phyloP scores from a whole-genome alignment of 441 rosid species.

The Jatropha multifida region DNA sequence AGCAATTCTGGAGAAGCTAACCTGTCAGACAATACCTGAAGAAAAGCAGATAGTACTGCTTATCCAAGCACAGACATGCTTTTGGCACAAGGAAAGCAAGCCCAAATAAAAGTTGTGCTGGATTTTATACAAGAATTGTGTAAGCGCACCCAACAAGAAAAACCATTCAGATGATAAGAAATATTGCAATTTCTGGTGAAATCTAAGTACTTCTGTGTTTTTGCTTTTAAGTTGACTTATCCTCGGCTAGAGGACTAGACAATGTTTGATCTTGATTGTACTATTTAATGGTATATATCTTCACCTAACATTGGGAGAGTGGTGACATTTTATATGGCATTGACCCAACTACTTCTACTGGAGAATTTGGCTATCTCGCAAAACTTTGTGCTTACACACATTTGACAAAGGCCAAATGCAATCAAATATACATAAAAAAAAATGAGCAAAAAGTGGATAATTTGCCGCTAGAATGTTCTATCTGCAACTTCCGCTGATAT shows the following conservation, averaged over 20 bases:
- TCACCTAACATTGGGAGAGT: too few relatives aligned
- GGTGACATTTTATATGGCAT: background rate
- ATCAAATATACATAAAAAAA: too few relatives aligned
- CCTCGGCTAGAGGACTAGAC: background rate
- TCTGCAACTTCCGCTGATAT: too few relatives aligned
- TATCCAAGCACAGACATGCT: conserved; percentile 12
- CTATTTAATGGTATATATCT: too few relatives aligned
- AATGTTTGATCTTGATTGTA: too few relatives aligned
- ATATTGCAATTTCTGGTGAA: background rate
- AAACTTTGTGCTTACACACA: too few relatives aligned
- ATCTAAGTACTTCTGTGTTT: background rate
- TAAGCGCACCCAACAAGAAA: too few relatives aligned
- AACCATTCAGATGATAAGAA: background rate
- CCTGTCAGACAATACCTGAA: conserved; percentile 5
- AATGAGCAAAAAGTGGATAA: too few relatives aligned
- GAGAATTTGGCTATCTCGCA: background rate
- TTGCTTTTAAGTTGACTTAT: conserved; percentile 6
- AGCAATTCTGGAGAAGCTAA: conserved; percentile 21
- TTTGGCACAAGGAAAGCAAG: background rate
- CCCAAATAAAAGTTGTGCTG: background rate
- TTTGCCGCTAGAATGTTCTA: too few relatives aligned
- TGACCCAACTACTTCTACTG: background rate
- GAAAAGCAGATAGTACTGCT: conserved; percentile 10
- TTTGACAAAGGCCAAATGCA: too few relatives aligned
- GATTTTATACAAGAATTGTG: too few relatives aligned